phyloP scores from a whole-genome alignment of 73 alveolate genomes.

The Paraurostyla sp. region DNA sequence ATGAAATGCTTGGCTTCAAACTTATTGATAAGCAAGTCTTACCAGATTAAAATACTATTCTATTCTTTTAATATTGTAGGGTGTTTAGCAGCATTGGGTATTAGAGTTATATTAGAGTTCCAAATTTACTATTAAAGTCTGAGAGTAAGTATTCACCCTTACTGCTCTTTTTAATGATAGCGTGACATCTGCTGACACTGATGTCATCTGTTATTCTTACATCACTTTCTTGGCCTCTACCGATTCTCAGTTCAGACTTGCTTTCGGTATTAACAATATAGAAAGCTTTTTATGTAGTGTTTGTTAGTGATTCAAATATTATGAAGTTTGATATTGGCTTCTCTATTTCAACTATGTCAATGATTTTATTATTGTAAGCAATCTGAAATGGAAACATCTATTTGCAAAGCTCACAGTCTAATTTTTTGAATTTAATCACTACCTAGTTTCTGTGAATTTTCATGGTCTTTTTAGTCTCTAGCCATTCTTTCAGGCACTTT shows the following conservation, averaged over 20 bases:
- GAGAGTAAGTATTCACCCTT: conserved; percentile 61
- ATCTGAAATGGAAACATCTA: conserved; percentile 53
- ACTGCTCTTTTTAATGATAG: conserved; percentile 11
- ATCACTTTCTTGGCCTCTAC: conserved; percentile 74
- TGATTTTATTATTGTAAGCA: background rate
- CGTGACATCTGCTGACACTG: conserved; percentile 72
- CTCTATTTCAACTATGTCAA: conserved; percentile 50
- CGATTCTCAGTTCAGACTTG: conserved; percentile 44
- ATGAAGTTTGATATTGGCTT: conserved; percentile 50
- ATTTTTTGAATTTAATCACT: conserved; percentile 49
- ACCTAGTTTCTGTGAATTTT: conserved; percentile 22
- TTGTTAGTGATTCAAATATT: conserved; percentile 54
- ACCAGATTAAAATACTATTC: conserved; percentile 33
- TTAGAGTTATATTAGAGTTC: conserved; percentile 50
- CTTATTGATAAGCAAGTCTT: conserved; percentile 19
- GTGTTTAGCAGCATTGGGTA: conserved; percentile 31
- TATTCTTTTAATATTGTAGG: background rate
- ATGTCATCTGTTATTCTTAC: conserved; percentile 74
- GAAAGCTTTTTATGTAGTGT: conserved; percentile 6
- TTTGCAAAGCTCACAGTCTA: conserved; percentile 82
- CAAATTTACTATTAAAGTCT: conserved; percentile 69
- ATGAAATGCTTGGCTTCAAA: conserved; percentile 8
- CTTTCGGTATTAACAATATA: conserved; percentile 36
- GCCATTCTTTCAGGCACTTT: conserved; percentile 91
- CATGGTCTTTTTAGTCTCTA: conserved; percentile 77